Evolutionary conservation across 2,329 filamentous ascomycete genomes (phyloP).

Genomic region (Alternaria atra): DNA sequence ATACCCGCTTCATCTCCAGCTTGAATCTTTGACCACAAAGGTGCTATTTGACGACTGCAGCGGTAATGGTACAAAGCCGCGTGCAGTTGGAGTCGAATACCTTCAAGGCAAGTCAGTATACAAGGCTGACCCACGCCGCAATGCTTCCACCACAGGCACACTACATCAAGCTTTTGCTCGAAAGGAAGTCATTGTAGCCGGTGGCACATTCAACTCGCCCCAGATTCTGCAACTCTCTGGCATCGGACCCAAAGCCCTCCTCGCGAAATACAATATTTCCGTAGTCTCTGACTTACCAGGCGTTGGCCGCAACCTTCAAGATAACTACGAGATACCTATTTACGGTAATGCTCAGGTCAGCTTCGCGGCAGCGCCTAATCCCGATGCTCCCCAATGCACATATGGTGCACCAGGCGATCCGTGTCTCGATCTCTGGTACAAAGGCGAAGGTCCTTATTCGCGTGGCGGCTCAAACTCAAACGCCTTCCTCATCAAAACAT

Average conservation of each 20-base stretch:
- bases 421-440: slow-evolving; percentile 28
- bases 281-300: slow-evolving; percentile 59
- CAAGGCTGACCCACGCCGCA: slow-evolving; percentile 52
- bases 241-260: slow-evolving; percentile 63
- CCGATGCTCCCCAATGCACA: slow-evolving; percentile 20
- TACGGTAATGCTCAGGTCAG: slow-evolving; percentile 56
- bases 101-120: slow-evolving; percentile 54
- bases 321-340: slow-evolving; percentile 54
- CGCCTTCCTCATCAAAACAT: slow-evolving; percentile 55
- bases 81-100: slow-evolving; percentile 56
- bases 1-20: slow-evolving; percentile 35
- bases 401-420: slow-evolving; percentile 33
- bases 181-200: slow-evolving; percentile 30
- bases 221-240: slow-evolving; percentile 71
- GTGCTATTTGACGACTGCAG: slow-evolving; percentile 47
- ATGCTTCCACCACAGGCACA: slow-evolving; percentile 17
- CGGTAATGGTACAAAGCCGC: slow-evolving; percentile 32
- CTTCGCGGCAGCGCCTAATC: slow-evolving; percentile 10
- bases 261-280: slow-evolving; percentile 62
- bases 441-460: slow-evolving; percentile 42
- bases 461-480: slow-evolving; percentile 60
- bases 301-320: slow-evolving; percentile 34
- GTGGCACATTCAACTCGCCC: slow-evolving; percentile 67
- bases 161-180: slow-evolving; percentile 25
- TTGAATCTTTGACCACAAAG: slow-evolving; percentile 53